These are phyloP conservation scores for Phytophthora palmivora DNA, from an alignment of 352 stramenopile species.

Conservation along the genomic window DNA sequence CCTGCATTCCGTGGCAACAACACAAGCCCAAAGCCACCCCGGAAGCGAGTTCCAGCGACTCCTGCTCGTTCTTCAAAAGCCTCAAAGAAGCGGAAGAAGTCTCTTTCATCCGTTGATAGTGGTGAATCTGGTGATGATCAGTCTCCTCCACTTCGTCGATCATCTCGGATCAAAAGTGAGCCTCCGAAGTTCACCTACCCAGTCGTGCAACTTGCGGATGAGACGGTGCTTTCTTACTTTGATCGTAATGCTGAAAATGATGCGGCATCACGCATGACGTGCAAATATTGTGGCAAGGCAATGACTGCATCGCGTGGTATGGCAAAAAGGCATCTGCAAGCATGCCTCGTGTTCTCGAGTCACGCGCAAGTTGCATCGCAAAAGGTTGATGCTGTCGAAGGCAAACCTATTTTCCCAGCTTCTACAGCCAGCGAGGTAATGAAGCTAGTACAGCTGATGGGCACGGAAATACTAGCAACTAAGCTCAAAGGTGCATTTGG, in stretches of 20 bases:
- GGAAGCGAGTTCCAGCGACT: background rate
- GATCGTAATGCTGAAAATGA: background rate
- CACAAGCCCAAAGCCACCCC: background rate
- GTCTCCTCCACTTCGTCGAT: constrained; percentile 17
- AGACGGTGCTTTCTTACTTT: constrained; percentile 23
- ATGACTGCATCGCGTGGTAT: constrained; percentile 14
- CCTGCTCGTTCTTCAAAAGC: constrained; percentile 17
- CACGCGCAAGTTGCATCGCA: no score
- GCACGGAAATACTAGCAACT: constrained; percentile 26
- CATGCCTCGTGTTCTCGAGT: background rate
- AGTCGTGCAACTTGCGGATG: background rate
- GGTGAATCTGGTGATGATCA: background rate
- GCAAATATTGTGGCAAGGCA: constrained; percentile 28
- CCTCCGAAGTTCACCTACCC: constrained; percentile 10
- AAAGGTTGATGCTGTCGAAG: no score
- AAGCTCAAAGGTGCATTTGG: constrained; percentile 40
- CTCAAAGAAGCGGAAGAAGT: constrained; percentile 18
- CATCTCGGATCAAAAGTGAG: constrained; percentile 22
- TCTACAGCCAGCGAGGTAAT: background rate
- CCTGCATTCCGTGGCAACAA: background rate
- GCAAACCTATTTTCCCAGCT: background rate
- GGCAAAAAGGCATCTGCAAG: constrained; percentile 20
- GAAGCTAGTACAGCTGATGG: constrained; percentile 38
- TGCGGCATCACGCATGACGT: constrained; percentile 5
- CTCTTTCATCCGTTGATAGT: background rate